These are phyloP conservation scores for Mortierella sp. DNA, from an alignment of 371 early-diverging fungal genomes.

Conservation along the genomic window DNA sequence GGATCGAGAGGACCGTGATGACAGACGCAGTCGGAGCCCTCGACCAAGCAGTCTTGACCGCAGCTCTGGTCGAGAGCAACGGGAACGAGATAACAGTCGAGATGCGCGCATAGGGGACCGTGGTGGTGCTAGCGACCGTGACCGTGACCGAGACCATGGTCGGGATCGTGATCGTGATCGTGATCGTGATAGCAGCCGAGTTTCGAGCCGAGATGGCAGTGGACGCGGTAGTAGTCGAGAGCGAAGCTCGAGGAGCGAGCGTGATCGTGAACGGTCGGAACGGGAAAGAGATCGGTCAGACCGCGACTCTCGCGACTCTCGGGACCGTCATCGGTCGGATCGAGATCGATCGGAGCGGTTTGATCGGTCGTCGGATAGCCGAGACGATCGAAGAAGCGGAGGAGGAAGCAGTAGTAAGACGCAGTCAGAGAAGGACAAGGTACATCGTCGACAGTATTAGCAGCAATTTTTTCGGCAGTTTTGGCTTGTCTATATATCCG, in stretches of 20 bases:
- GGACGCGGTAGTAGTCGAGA: constrained; percentile 47
- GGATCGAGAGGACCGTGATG: constrained; percentile 37
- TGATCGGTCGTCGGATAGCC: constrained; percentile 19
- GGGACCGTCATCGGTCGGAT: constrained; percentile 37
- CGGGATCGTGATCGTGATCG: constrained; percentile 24
- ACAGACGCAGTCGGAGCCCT: constrained; percentile 43
- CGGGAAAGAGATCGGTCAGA: constrained; percentile 7
- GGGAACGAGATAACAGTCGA: constrained; percentile 18
- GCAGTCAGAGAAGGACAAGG: constrained; percentile 46
- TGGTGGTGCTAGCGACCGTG: constrained; percentile 17
- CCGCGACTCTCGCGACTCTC: constrained; percentile 20
- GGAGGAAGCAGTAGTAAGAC: constrained; percentile 21
- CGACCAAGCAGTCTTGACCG: constrained; percentile 21
- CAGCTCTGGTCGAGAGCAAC: constrained; percentile 12
- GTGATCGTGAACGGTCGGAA: constrained; percentile 28
- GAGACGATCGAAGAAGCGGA: constrained; percentile 24
- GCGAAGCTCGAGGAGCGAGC: constrained; percentile 35
- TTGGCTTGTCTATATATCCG: constrained; percentile 9
- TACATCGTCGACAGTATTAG: no score
- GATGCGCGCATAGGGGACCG: constrained; percentile 25
- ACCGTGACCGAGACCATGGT: constrained; percentile 9
- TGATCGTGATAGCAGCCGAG: constrained; percentile 23
- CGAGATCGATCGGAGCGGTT: constrained; percentile 30
- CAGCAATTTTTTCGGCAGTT: no score
- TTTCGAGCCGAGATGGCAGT: constrained; percentile 37